Base-by-base conservation (phyloP, 441 rosid genomes). In the Biscutella laevigata region DNA sequence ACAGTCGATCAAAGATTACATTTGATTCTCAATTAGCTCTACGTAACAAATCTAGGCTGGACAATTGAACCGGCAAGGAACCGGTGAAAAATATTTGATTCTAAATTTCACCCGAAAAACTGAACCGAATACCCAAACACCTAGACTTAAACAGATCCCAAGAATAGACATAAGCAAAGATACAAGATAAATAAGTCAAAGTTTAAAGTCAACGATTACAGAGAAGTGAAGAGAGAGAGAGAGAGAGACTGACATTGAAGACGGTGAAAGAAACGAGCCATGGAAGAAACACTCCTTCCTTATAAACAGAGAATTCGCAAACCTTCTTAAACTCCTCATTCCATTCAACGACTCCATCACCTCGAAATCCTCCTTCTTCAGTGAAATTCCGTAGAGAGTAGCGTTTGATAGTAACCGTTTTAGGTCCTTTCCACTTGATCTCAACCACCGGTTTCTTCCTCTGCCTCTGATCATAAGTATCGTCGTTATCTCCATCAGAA, bases 381-480 rank as follows among this genome's bases (percentile, higher is more conserved):
- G 85, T 81, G 10, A 64, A 56, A 68, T 69, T 77, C 62, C 76
- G 61, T 34, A 35, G 60, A 17, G 54, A 66, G 21, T 67, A 55
- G 38, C 64, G 70, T 57, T 56, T 57, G 9, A 74, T 55, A 36
- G 61, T 62, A 16, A 64, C 62, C 10, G 59, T 60, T 54, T 68
- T 76, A 14, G 62, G 74, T 27, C 85, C 83, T 57, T 63, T 81
- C 88, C 83, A 83, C 11, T 71, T 75, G 8, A 83, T 56, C 74
- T 79, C 85, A 27, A 81, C 83, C 59, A 73, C 79, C 25, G 77
- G 53, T 43, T 66, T 69, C 48, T 65, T 72, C 61, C 67, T 61
- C n/a, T 25, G 52, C 40, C 57, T 35, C 26, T 42, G 61, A 52
- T 39, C 42, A 27, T 4, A 12, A 51, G 21, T 5, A 32, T 49